phyloP scores from a whole-genome alignment of 2,329 filamentous ascomycete genomes.

The Venturia aucupariae region DNA sequence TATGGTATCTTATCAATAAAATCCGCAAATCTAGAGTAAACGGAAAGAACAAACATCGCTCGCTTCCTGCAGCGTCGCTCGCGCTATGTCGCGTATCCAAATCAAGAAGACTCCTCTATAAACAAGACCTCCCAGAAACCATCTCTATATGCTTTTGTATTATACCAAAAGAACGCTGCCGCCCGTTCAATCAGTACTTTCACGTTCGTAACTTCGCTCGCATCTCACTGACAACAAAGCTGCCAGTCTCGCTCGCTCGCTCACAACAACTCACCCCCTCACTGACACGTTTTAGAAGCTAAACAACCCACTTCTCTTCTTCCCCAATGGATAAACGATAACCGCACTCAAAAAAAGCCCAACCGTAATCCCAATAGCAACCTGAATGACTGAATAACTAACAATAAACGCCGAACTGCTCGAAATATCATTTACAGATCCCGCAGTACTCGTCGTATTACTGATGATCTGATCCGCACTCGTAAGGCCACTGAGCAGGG shows the following conservation, averaged over 20 bases:
- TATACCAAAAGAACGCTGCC: neutral
- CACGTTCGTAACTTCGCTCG: too few species aligned
- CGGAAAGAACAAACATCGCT: too few species aligned
- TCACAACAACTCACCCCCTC: too few species aligned
- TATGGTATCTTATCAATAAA: too few species aligned
- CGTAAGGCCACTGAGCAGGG: constrained; percentile 46
- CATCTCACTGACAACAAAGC: too few species aligned
- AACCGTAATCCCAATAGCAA: constrained; percentile 43
- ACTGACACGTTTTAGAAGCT: constrained; percentile 23
- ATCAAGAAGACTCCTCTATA: neutral
- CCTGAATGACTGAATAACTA: constrained; percentile 39
- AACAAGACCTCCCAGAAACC: neutral
- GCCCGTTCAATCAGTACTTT: neutral
- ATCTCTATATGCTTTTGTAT: neutral
- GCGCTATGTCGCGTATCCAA: too few species aligned
- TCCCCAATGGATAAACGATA: constrained; percentile 41
- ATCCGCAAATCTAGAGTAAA: too few species aligned
- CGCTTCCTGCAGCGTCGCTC: too few species aligned
- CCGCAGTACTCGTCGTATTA: constrained; percentile 33
- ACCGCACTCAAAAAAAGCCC: constrained; percentile 40
- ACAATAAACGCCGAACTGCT: constrained; percentile 40
- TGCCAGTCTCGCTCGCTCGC: too few species aligned
- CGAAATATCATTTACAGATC: constrained; percentile 22
- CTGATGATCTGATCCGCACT: constrained; percentile 47
- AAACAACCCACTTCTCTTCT: constrained; percentile 37